Evolutionary conservation across 176 grass and related monocot species (phyloP), one percentile per base, ranked within the genome.

Genomic region (Zizania latifolia): DNA sequence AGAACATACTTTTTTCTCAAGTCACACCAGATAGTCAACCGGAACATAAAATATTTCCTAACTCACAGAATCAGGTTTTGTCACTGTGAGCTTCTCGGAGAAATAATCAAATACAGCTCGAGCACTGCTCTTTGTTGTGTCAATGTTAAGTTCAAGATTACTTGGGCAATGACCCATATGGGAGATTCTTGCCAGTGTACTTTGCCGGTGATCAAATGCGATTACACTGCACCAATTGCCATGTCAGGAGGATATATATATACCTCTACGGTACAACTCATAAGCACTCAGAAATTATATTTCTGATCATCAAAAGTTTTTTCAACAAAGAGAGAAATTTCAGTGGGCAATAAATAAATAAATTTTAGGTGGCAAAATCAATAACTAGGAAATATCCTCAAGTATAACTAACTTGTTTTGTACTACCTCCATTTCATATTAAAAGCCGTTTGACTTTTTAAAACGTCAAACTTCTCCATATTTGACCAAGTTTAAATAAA

Each of bases 121-220:
- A 56, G 85, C 84, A 66, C 89, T 94, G 61, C 77, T 84, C 73
- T 87, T 94, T 15, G 46, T 32, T 14, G 72, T 80, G 79, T 99
- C 79, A 15, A 94, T 75, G 75, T 37, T 84, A 67, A 99, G 72
- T 55, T 99, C 84, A 59, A 99, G 76, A 70, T 94, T 94, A 70
- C 69, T 86, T 62, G 71, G 62, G 58, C 77, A 81, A n/a, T 30
- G 68, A 58, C 86, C 73, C 33, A 86, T 71, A 36, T 77, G 57
- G 35, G 84, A 70, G 74, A 90, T 76, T 39, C 86, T 94, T 40
- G 64, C 68, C 58, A 85, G 33, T 37, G 91, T 84, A 72, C 62
- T 84, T 84, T 84, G 26, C 19, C 86, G 89, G 74, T 92, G 95
- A 77, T 94, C 95, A 44, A 98, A 98, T 60, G 86, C 89, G 38